Evolutionary conservation across 1,284 basidiomycete genomes (phyloP).

Genomic region (Sanguinoderma infundibulare): DNA sequence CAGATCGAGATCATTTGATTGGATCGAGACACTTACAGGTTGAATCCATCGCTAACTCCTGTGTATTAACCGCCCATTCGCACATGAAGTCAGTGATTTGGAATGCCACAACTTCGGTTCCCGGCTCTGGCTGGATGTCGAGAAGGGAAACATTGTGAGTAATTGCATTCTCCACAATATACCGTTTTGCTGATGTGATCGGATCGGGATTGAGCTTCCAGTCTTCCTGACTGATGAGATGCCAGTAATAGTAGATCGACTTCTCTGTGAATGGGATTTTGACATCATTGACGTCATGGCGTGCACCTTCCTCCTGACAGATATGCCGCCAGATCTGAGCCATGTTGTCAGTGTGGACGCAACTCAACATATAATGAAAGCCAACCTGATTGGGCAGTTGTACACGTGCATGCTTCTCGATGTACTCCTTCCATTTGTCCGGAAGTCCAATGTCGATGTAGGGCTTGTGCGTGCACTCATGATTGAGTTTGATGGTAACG

Average conservation of each 20-base stretch:
- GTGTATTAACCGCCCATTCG: not conserved
- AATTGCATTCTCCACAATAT: too few relatives aligned
- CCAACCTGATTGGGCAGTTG: not conserved
- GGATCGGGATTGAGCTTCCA: too few relatives aligned
- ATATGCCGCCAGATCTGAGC: slow-evolving; percentile 9
- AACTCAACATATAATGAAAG: not conserved
- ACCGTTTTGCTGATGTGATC: too few relatives aligned
- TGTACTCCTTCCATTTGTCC: slow-evolving; percentile 3
- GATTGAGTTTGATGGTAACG: not conserved
- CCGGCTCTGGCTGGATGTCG: too few relatives aligned
- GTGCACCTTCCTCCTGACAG: not conserved
- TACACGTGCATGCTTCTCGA: not conserved
- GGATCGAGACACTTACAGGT: not conserved
- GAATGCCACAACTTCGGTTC: too few relatives aligned
- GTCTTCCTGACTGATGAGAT: too few relatives aligned
- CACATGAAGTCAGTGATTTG: not conserved
- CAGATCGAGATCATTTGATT: too few relatives aligned
- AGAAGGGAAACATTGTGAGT: too few relatives aligned
- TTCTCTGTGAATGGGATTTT: not conserved
- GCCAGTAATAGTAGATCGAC: too few relatives aligned
- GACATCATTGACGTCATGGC: not conserved
- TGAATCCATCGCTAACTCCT: not conserved
- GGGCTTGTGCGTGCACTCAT: not conserved
- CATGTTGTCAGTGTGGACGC: not conserved
- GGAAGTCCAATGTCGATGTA: slow-evolving; percentile 2